Conservation (phyloP, 768 basidiomycete species). For the Russula sp. region DNA sequence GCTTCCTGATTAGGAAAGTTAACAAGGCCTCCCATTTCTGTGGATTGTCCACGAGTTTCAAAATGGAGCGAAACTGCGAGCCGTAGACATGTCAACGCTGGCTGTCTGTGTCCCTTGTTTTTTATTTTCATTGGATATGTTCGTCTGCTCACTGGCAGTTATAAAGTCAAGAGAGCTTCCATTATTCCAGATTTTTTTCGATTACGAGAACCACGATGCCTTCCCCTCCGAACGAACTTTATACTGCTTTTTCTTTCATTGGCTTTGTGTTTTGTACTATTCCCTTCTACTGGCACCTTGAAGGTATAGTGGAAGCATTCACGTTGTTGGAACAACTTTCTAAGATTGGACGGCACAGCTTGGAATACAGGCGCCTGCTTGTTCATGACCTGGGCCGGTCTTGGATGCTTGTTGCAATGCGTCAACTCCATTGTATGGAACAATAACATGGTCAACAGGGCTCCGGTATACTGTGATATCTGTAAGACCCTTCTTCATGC, state of each 20-base stretch:
- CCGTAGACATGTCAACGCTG: too few species aligned
- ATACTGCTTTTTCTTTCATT: conserved; percentile 43
- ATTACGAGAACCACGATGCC: neutral
- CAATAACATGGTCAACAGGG: conserved; percentile 47
- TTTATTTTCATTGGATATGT: neutral
- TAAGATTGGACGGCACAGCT: conserved; percentile 36
- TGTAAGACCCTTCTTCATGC: conserved; percentile 38
- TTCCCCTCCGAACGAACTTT: conserved; percentile 30
- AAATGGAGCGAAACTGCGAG: too few species aligned
- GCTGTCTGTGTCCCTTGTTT: too few species aligned
- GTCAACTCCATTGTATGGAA: conserved; percentile 73
- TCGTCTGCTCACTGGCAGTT: neutral
- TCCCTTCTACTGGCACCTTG: conserved; percentile 56
- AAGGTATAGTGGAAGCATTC: conserved; percentile 36
- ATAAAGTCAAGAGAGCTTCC: too few species aligned
- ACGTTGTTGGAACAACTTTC: neutral
- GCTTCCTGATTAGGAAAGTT: neutral
- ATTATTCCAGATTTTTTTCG: accelerated
- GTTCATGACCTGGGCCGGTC: conserved; percentile 65
- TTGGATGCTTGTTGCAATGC: conserved; percentile 36
- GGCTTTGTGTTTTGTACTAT: conserved; percentile 47
- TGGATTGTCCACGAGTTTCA: too few species aligned
- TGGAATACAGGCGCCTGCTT: conserved; percentile 72
- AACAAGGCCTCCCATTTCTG: too few species aligned
- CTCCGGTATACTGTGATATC: conserved; percentile 56